Conservation (phyloP, 2,329 filamentous ascomycete species). For the Ambrosiella cleistominuta region DNA sequence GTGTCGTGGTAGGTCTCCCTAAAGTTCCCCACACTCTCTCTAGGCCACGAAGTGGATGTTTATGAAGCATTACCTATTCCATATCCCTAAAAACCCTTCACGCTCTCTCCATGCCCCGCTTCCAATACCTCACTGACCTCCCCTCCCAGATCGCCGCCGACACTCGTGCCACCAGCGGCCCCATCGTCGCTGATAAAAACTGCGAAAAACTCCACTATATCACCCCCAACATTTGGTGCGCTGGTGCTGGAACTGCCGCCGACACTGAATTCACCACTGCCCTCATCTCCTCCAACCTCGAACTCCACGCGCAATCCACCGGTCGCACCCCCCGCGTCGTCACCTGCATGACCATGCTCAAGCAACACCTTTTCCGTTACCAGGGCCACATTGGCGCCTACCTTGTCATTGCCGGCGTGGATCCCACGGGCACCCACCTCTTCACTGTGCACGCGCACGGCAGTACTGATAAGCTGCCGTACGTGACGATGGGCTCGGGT, state of each 20-base stretch:
- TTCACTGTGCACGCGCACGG: conserved; percentile 98
- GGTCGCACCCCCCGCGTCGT: conserved; percentile 93
- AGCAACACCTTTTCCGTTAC: conserved; percentile 97
- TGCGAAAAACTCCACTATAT: conserved; percentile 99
- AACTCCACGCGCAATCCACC: conserved; percentile 90
- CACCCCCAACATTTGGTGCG: conserved; percentile 96
- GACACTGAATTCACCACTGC: conserved; percentile 98
- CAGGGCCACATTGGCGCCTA: conserved; percentile 97
- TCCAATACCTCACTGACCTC: background rate
- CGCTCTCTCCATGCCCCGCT: background rate
- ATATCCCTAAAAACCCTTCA: background rate
- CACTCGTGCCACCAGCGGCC: conserved; percentile 88
- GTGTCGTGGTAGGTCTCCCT: conserved; percentile 58
- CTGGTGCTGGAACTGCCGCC: conserved; percentile 89
- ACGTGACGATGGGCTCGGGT: conserved; percentile 97
- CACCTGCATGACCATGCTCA: conserved; percentile 98
- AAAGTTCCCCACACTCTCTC: background rate
- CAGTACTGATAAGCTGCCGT: conserved; percentile 94
- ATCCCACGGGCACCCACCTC: conserved; percentile 84
- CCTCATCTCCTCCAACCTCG: conserved; percentile 95
- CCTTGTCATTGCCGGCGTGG: conserved; percentile 88
- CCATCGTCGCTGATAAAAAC: conserved; percentile 99
- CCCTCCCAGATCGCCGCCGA: conserved; percentile 75
- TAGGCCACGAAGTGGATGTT: background rate
- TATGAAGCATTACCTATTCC: background rate